Evolutionary conservation across 169 alveolate species (phyloP), one percentile per base, ranked within the genome.

Genomic region (Nephromyces sp.): DNA sequence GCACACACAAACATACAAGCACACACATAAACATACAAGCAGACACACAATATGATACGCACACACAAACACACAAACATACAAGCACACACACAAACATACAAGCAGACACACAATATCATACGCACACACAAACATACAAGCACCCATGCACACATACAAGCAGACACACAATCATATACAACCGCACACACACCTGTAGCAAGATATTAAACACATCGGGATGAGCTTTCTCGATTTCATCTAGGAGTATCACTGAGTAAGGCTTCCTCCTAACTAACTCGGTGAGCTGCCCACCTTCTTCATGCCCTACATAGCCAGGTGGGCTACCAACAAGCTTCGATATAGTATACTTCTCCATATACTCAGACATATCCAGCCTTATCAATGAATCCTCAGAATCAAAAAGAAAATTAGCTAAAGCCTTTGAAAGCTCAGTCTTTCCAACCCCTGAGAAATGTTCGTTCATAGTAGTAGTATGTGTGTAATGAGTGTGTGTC

Each of bases 221-320:
- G 1, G 95, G 92, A 76, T 92, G 97, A 3, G 97, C 97, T 81
- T 92, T 92, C 83, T 92, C 97, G 63, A 92, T 90, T 78, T 92
- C 97, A 73, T 92, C 97, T 61, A 92, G 86, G n/a, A 92, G 87
- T 27, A 92, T 91, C 33, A 92, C 82, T 31, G 91, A 82, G 77
- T 92, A 91, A 29, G 97, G 97, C 57, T 88, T 75, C 6, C 94
- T 86, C 30, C 96, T 79, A 34, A 92, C 90, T 0, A 91, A 92
- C 62, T 92, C 97, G 6, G 96, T 91, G 64, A 92, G 85, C 65
- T 87, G 84, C 5, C 97, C 94, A 4, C 94, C 97, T 70, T 89
- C 92, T 52, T 88, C 97, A 64, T 77, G 89, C n/a, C 96, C 96
- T 2, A 80, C 82, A 74, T 89, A 90, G 2, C 97, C 97, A 5